Percentiles rank a stretch among this genome's conserved stretches.
phyloP scores from a whole-genome alignment of 345 rosid genomes.

The Salix caprea region DNA sequence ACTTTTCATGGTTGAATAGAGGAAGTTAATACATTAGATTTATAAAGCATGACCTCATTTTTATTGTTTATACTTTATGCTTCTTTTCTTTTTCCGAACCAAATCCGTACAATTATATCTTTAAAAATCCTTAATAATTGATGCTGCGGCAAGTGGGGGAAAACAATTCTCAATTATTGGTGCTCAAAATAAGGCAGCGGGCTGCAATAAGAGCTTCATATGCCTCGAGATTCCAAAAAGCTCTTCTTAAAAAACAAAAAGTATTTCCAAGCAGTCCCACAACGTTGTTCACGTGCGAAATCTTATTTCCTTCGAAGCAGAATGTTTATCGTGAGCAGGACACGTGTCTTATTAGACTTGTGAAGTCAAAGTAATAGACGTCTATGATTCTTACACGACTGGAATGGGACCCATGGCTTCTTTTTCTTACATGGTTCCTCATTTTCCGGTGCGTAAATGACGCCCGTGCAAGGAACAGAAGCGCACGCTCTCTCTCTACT shows the following conservation, averaged over 20 bases:
- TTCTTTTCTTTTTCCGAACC: too few species aligned
- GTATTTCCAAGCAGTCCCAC: background rate
- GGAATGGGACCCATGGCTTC: background rate
- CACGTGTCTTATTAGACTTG: background rate
- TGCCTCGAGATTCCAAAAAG: background rate
- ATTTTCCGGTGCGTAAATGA: conserved; percentile 27
- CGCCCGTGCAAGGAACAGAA: conserved; percentile 11
- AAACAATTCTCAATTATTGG: too few species aligned
- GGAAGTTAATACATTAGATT: too few species aligned
- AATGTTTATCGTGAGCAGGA: background rate
- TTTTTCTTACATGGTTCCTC: conserved; percentile 5
- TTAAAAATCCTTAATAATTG: too few species aligned
- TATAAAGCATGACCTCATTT: too few species aligned
- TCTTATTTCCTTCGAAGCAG: background rate
- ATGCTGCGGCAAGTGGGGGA: too few species aligned
- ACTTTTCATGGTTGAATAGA: too few species aligned
- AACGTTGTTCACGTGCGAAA: background rate
- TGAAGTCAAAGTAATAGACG: background rate
- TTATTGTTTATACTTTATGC: too few species aligned
- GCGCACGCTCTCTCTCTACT: background rate
- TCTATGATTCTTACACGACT: background rate
- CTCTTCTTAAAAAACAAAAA: background rate
- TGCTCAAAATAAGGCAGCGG: too few species aligned
- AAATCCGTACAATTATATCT: too few species aligned
- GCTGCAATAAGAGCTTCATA: background rate